Base-by-base conservation (phyloP, 768 basidiomycete species). In the Gloeostereum incarnatum region DNA sequence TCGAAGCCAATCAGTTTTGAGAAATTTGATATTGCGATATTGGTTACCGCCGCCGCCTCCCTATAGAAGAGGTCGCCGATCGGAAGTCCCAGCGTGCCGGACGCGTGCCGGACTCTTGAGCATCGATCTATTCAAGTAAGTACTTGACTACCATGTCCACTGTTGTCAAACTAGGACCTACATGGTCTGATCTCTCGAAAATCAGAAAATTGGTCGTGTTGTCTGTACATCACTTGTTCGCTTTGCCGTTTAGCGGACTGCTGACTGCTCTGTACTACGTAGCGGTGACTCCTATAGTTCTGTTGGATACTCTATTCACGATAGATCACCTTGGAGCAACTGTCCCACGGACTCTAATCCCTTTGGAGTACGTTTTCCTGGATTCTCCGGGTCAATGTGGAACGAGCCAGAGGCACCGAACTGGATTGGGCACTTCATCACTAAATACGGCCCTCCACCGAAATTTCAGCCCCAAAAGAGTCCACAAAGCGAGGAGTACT, bases 281-380 rank as follows among this genome's bases (percentile, higher is more conserved):
- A 81, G 79, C 48, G 79, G 79, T 16, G 78, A 75, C 48, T 80
- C 76, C 0, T 80, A 76, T 42, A 70, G 69, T 49, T 63, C 69
- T 14, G 59, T 69, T 26, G 63, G 64, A 17, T 50, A 45, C 30
- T 40, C 47, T 6, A 32, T 45, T 3, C 43, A 46, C 20, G 35
- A 47, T 16, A 25, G 46, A 8, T 39, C 44, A 14, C 48, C 29
- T 34, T 19, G 30, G 31, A 17, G 37, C 55, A 27, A n/a, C n/a
- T n/a, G n/a, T n/a, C 72, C 75, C 2, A 56, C 52, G n/a, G 54
- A 60, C 34, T 45, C 60, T 4, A 45, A 62, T 14, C 78, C 76
- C 2, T 53, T 76, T 2, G 73, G 77, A 1, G 54, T 71, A 2
- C 46, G 50, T 3, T 78, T 64, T 43, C 73, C 75, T 16, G 75